Evolutionary conservation across 305 asterid genomes (phyloP), one percentile per base, ranked within the genome.

Genomic region (Fraxinus velutina): DNA sequence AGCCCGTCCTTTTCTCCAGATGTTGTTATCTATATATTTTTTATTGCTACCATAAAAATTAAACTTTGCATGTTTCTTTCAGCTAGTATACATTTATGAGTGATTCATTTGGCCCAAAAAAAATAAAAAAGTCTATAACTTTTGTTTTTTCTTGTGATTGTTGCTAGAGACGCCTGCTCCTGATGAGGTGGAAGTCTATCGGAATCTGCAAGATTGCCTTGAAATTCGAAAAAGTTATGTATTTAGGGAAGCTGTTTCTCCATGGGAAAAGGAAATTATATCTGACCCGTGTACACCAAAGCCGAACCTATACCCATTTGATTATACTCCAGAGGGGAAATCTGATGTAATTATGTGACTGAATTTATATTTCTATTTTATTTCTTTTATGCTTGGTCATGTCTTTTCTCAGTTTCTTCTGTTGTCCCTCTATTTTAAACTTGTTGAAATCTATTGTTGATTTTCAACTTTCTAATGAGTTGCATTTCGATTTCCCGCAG

Each of bases 221-320:
- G 97, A 93, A 85, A 34, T 92, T 93, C 86, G 98, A 78, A 89
- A 86, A 75, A 87, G 90, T 82, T 96, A 94, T 44, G 88, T 96
- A 62, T 96, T 92, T 77, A 91, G 85, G 87, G 99, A 92, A 89
- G 94, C 89, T 84, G 89, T 88, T 84, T 74, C 94, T 81, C 97
- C 98, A 22, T 96, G 98, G 99, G 98, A 87, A 82, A 94, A 88
- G 73, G 99, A 96, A 89, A 84, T 87, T 80, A 94, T 91, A 82
- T 88, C 94, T 86, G 98, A 94, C 87, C 99, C 98, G 66, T 85
- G 96, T 89, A 93, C 98, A 29, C 99, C 98, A 57, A 96, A 89
- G 92, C 97, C 97, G 52, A 90, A 90, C 72, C 90, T 89, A 82
- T 89, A 92, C 83, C 98, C 98, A 74, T 96, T 93, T 87, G 90